Evolutionary conservation across 768 basidiomycete genomes (phyloP), one percentile per base, ranked within the genome.

Genomic region (Candolleomyces efflorescens): DNA sequence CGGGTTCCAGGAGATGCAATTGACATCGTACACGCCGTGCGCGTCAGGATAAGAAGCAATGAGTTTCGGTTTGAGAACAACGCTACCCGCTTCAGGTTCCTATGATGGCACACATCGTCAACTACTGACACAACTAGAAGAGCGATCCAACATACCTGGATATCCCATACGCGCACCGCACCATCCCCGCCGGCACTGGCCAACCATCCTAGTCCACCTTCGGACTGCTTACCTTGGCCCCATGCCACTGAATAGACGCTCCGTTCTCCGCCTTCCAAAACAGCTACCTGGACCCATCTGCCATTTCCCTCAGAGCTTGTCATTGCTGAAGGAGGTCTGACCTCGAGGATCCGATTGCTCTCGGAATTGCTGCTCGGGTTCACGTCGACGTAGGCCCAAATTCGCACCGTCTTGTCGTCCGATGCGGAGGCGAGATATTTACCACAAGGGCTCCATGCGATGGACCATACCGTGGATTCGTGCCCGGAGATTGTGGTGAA

Each of bases 171-270:
- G 24, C 88, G 81, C 43, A 98, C 80, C 46, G 73, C 75, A 0
- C 95, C 97, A 67, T 99, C 97, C 0, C 92, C 85, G 0, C 93
- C 93, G 2, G 84, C 84, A 55, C 86, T 91, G 0, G 92, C 93
- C 11, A 98, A 68, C 83, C 94, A 88, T 0, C 96, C 96, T 3
- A 94, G 69, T 47, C 70, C 68, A n/a, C 62, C 71, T 24, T 66
- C 62, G 22, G 43, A 18, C 27, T 53, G 27, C 17, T 59, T 54
- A 18, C 36, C 36, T 10, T 64, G 69, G 11, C 80, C 77, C 92
- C 92, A 95, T 55, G 83, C 83, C 9, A 95, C 75, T 7, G 89
- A 87, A 64, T 90, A 95, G n/a, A 97, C 79, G 20, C 81, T 86
- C 56, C 92, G 73, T 45, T 84, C 83, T 59, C 93, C 90, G 0